Conservation (phyloP, 495 filamentous ascomycete species). For the Aspergillus sclerotiicarbonarius region DNA sequence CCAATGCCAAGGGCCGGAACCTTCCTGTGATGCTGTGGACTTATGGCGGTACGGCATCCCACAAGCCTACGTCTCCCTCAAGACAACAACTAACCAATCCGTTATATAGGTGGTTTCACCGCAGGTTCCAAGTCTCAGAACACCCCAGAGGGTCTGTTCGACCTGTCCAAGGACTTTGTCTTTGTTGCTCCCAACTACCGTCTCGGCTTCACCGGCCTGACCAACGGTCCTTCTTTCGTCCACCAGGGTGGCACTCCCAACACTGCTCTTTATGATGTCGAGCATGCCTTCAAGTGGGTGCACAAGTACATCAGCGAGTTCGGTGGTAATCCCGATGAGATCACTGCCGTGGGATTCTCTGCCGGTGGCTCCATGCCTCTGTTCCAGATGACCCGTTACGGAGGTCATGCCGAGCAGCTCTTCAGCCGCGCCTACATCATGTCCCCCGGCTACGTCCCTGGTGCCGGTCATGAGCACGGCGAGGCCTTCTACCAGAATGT, state of each 20-base stretch:
- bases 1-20: conserved; percentile 23
- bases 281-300: conserved; percentile 41
- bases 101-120: conserved; percentile 33
- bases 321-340: conserved; percentile 44
- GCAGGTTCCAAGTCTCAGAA: conserved; percentile 30
- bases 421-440: conserved; percentile 35
- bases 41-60: conserved; percentile 24
- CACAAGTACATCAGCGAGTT: conserved; percentile 39
- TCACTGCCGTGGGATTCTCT: conserved; percentile 45
- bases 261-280: conserved; percentile 49
- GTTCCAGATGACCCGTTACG: conserved; percentile 38
- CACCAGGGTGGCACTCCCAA: conserved; percentile 44
- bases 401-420: conserved; percentile 32
- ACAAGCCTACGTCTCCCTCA: background rate
- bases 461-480: conserved; percentile 30
- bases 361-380: conserved; percentile 42
- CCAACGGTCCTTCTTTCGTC: conserved; percentile 40
- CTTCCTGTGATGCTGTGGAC: conserved; percentile 42
- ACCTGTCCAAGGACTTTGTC: conserved; percentile 38
- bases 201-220: conserved; percentile 55
- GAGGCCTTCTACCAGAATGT: conserved; percentile 34
- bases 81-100: background rate
- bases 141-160: conserved; percentile 24
- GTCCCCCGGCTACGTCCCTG: conserved; percentile 35
- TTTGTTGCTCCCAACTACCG: conserved; percentile 49